A percentile compares a stretch with the other conserved stretches of the same genome.
phyloP scores from a whole-genome alignment of 2,329 filamentous ascomycete species.

The Botrytis aclada region DNA sequence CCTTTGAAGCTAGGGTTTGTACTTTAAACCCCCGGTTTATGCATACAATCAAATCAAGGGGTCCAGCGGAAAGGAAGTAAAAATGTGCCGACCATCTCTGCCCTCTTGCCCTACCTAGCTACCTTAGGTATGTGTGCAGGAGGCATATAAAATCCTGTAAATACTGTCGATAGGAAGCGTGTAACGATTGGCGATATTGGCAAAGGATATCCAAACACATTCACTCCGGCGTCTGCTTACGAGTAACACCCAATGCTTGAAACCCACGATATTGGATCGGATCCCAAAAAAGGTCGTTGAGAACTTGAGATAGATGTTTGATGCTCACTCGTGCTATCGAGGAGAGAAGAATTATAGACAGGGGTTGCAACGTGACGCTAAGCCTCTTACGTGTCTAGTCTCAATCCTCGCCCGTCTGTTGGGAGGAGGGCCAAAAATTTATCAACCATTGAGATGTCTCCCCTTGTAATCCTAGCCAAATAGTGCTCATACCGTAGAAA shows the following conservation, averaged over 20 bases:
- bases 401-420: constrained; percentile 16
- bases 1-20: not conserved
- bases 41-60: constrained; percentile 2
- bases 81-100: not conserved
- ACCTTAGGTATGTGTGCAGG: not conserved
- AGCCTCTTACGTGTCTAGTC: constrained; percentile 8
- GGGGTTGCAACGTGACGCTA: not conserved
- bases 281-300: constrained; percentile 14
- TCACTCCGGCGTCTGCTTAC: not conserved
- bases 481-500: not conserved
- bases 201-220: not conserved
- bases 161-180: not conserved
- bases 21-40: not conserved
- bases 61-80: not conserved
- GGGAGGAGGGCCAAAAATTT: constrained; percentile 17
- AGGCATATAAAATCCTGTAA: not conserved
- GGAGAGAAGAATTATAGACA: not conserved
- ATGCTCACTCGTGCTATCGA: constrained; percentile 2
- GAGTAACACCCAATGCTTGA: not conserved
- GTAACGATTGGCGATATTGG: not conserved
- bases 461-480: constrained; percentile 14
- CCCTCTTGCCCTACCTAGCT: not conserved
- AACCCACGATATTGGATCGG: not conserved
- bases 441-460: constrained; percentile 17
- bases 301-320: constrained; percentile 8